Evolutionary conservation across 176 grass and related monocot species (phyloP).

Genomic region (Avena atlantica): DNA sequence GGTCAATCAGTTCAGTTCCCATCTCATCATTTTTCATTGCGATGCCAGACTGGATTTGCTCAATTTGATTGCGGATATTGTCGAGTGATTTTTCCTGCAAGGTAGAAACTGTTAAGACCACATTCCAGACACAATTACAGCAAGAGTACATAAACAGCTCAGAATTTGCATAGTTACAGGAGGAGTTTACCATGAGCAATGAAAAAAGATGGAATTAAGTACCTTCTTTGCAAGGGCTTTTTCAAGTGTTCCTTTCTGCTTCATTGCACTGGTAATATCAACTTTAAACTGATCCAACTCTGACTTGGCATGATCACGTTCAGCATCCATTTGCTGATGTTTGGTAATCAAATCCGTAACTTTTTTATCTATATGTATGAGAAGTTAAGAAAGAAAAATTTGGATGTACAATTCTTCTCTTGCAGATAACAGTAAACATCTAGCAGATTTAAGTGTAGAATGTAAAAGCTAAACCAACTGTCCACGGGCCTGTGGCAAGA

Average conservation of each 20-base stretch:
- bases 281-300: slow-evolving; percentile 76
- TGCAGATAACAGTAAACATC: slow-evolving; percentile 34
- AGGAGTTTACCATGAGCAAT: slow-evolving; percentile 22
- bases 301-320: slow-evolving; percentile 79
- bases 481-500: background rate
- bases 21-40: slow-evolving; percentile 97
- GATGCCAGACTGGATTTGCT: slow-evolving; percentile 93
- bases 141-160: background rate
- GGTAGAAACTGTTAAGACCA: slow-evolving; percentile 35
- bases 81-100: slow-evolving; percentile 93
- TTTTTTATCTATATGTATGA: slow-evolving; percentile 94
- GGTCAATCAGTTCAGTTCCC: slow-evolving; percentile 98
- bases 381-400: slow-evolving; percentile 76
- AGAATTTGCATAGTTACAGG: slow-evolving; percentile 19
- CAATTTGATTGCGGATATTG: slow-evolving; percentile 92
- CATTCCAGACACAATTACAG: slow-evolving; percentile 6
- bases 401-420: slow-evolving; percentile 3
- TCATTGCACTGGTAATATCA: slow-evolving; percentile 72
- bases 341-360: slow-evolving; percentile 87
- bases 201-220: slow-evolving; percentile 29
- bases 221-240: slow-evolving; percentile 96
- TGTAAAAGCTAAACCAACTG: background rate
- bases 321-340: slow-evolving; percentile 97
- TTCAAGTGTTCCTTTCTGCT: slow-evolving; percentile 72
- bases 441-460: slow-evolving; percentile 15